Evolutionary conservation across 768 basidiomycete species (phyloP).

Genomic region (Pholiota conissans): DNA sequence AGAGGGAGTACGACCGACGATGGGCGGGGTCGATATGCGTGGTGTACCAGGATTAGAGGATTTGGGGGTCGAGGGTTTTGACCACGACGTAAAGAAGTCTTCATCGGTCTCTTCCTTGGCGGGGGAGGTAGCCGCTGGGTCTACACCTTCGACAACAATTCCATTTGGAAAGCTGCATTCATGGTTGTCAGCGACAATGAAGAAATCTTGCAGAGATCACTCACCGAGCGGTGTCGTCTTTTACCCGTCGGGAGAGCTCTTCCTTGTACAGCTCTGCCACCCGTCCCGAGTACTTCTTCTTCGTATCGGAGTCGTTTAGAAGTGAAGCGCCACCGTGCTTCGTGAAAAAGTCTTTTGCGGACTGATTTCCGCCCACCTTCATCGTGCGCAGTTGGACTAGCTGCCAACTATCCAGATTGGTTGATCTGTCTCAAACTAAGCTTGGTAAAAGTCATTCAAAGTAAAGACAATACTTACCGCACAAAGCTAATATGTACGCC

Average conservation of each 20-base stretch:
- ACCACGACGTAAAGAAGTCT: slow-evolving; percentile 98
- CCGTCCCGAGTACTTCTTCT: slow-evolving; percentile 87
- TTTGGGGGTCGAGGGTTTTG: slow-evolving; percentile 72
- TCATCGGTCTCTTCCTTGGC: slow-evolving; percentile 61
- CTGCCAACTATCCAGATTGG: slow-evolving; percentile 95
- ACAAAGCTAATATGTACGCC: slow-evolving; percentile 99
- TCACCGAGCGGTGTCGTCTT: slow-evolving; percentile 71
- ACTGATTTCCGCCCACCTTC: slow-evolving; percentile 93
- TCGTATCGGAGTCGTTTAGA: slow-evolving; percentile 71
- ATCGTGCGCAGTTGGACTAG: slow-evolving; percentile 88
- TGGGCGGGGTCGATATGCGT: slow-evolving; percentile 52
- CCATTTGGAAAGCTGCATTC: slow-evolving; percentile 70
- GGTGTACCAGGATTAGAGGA: slow-evolving; percentile 52
- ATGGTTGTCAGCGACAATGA: not conserved
- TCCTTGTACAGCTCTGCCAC: slow-evolving; percentile 91
- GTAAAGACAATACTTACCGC: slow-evolving; percentile 50
- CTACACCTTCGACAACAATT: slow-evolving; percentile 83
- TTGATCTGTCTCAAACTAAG: slow-evolving; percentile 60
- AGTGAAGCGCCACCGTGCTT: slow-evolving; percentile 80
- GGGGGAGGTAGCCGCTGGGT: slow-evolving; percentile 38
- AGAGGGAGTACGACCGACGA: slow-evolving; percentile 53
- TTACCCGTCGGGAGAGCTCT: slow-evolving; percentile 78
- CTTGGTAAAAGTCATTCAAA: not conserved
- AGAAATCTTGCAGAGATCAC: slow-evolving; percentile 17
- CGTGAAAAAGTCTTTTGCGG: slow-evolving; percentile 85